Conservation (phyloP, 2,329 filamentous ascomycete genomes). For the Curvularia sp. region DNA sequence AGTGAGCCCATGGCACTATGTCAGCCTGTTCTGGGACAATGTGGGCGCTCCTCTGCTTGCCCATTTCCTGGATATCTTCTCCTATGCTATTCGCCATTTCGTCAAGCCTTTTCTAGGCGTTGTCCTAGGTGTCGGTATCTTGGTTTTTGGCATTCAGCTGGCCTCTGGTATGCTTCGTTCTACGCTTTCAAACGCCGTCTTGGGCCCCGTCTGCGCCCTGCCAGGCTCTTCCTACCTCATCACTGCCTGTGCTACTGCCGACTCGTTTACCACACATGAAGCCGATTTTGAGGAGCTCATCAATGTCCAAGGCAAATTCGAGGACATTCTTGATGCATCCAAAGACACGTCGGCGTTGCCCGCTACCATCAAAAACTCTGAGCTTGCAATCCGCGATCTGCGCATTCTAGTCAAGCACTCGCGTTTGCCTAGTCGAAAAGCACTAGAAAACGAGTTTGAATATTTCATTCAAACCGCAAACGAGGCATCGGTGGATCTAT, state of each 20-base stretch:
- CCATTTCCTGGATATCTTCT: slow-evolving; percentile 65
- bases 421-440: slow-evolving; percentile 69
- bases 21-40: slow-evolving; percentile 42
- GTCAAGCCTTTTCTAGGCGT: slow-evolving; percentile 68
- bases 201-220: slow-evolving; percentile 74
- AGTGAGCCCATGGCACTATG: slow-evolving; percentile 33
- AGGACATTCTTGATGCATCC: slow-evolving; percentile 74
- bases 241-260: slow-evolving; percentile 63
- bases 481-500: slow-evolving; percentile 70
- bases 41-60: slow-evolving; percentile 46
- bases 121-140: slow-evolving; percentile 60
- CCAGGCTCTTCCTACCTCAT: slow-evolving; percentile 70
- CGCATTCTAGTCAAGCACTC: slow-evolving; percentile 75
- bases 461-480: slow-evolving; percentile 75
- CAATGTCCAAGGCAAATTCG: slow-evolving; percentile 76
- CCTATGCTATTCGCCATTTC: slow-evolving; percentile 64
- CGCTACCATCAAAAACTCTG: slow-evolving; percentile 79
- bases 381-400: slow-evolving; percentile 76
- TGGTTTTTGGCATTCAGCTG: slow-evolving; percentile 66
- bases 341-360: slow-evolving; percentile 72
- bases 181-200: slow-evolving; percentile 67
- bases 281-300: slow-evolving; percentile 77
- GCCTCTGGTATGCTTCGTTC: slow-evolving; percentile 65
- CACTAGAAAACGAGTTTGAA: slow-evolving; percentile 77
- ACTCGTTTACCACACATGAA: slow-evolving; percentile 12